A percentile compares a stretch with the other conserved stretches of the same genome.
These are phyloP conservation scores for Thelonectria olida DNA, from an alignment of 2,329 filamentous ascomycete species.

Conservation along the genomic window DNA sequence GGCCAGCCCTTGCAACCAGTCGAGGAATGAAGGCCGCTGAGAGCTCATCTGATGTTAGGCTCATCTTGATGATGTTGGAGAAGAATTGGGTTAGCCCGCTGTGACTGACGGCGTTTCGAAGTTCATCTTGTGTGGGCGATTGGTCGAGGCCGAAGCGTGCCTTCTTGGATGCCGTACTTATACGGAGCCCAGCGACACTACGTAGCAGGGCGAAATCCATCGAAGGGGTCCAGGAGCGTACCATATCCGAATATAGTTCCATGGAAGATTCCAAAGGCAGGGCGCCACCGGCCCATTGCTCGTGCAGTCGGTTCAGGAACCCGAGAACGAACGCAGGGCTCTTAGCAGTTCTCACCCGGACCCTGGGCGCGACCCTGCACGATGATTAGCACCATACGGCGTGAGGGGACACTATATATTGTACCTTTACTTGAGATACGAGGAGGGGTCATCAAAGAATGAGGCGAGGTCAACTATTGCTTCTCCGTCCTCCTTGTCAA, in stretches of 20 bases:
- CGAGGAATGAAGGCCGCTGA: conserved; percentile 29
- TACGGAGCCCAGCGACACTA: neutral
- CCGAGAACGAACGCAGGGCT: conserved; percentile 13
- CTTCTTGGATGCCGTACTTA: neutral
- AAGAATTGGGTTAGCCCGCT: conserved; percentile 22
- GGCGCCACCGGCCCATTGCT: neutral
- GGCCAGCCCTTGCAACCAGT: conserved; percentile 20
- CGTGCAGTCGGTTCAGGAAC: conserved; percentile 15
- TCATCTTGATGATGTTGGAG: conserved; percentile 13
- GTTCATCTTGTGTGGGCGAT: too few relatives aligned
- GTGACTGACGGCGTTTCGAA: neutral
- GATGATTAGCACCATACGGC: neutral
- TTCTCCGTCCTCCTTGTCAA: conserved; percentile 14
- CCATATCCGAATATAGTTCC: conserved; percentile 9
- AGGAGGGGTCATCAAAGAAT: conserved; percentile 22
- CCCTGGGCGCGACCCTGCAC: conserved; percentile 11
- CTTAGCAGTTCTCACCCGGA: conserved; percentile 1
- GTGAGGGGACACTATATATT: neutral
- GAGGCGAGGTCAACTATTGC: conserved; percentile 24
- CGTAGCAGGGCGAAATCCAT: conserved; percentile 14
- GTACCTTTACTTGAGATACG: conserved; percentile 18
- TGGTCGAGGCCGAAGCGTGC: too few relatives aligned
- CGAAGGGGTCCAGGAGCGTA: conserved; percentile 7
- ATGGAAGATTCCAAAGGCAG: conserved; percentile 2
- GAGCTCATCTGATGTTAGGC: conserved; percentile 27